Evolutionary conservation across 148 eudicot genomes (phyloP).

Genomic region (Cornus florida): DNA sequence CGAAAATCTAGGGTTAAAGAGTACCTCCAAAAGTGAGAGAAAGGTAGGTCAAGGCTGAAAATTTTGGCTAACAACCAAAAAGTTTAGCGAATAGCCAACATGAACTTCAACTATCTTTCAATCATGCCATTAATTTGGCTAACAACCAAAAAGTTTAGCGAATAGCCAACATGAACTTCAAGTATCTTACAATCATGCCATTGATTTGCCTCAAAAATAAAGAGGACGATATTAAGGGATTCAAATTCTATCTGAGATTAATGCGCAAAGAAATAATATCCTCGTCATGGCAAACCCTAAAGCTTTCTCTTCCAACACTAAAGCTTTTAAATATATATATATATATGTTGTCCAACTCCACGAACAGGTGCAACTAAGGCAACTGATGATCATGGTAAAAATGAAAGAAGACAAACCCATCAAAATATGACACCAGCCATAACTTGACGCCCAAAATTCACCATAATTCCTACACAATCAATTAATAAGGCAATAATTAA

Average conservation of each 20-base stretch:
- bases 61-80: too few species aligned
- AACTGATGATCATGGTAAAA: too few species aligned
- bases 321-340: not conserved
- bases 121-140: too few species aligned
- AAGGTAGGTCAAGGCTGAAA: not conserved
- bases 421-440: not conserved
- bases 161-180: too few species aligned
- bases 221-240: not conserved
- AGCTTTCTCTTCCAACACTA: not conserved
- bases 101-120: not conserved
- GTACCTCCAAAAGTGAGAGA: not conserved
- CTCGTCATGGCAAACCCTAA: not conserved
- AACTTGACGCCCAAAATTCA: not conserved
- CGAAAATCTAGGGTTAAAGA: not conserved
- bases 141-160: too few species aligned
- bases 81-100: not conserved
- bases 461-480: not conserved
- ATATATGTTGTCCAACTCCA: not conserved
- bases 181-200: not conserved
- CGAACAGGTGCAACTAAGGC: not conserved
- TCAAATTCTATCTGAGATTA: not conserved
- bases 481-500: not conserved
- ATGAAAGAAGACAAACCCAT: too few species aligned
- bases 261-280: not conserved
- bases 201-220: not conserved